Evolutionary conservation across 495 filamentous ascomycete genomes (phyloP).

Genomic region (Peziza echinospora): DNA sequence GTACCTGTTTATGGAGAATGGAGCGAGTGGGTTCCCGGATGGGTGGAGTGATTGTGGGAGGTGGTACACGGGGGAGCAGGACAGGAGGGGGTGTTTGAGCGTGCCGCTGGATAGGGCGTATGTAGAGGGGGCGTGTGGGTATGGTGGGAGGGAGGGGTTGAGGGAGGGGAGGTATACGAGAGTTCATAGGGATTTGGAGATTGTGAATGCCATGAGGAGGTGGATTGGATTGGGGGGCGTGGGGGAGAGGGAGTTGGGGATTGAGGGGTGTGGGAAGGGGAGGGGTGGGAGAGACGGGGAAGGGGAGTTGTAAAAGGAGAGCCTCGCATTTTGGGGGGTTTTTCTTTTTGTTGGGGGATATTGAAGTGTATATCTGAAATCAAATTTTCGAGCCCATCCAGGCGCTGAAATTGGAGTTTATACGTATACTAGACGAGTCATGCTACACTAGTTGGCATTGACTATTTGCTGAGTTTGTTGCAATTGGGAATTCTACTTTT

Average conservation of each 20-base stretch:
- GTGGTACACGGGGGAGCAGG: conserved; percentile 15
- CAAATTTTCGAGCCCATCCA: no score
- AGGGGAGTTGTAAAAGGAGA: neutral
- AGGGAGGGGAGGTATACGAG: conserved; percentile 16
- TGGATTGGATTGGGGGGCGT: conserved; percentile 16
- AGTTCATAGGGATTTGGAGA: conserved; percentile 16
- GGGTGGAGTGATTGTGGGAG: conserved; percentile 16
- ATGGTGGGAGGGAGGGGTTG: conserved; percentile 5
- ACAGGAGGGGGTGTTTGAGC: conserved; percentile 8
- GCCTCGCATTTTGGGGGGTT: neutral
- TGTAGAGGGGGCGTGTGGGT: conserved; percentile 11
- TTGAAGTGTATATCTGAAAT: no score
- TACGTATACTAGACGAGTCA: no score
- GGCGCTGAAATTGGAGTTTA: no score
- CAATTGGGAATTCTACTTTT: no score
- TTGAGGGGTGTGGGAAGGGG: conserved; percentile 9
- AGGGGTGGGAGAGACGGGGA: conserved; percentile 12
- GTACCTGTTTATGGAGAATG: conserved; percentile 15
- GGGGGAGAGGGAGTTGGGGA: conserved; percentile 14
- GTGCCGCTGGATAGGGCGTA: conserved; percentile 17
- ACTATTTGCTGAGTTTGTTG: no score
- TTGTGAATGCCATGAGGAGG: conserved; percentile 20
- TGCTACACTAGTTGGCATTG: no score
- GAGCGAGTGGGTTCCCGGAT: conserved; percentile 17
- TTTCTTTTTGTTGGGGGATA: no score